phyloP scores from a whole-genome alignment of 306 rosid genomes.

The Medicago truncatula region MtrunA17r5.0-ANR NC_053043.1:13217501-13218000 shows the following conservation, averaged over 20 bases:
- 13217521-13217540: slow-evolving; percentile 47
- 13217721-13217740: slow-evolving; percentile 71
- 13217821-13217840: slow-evolving; percentile 53
- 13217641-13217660: slow-evolving; percentile 72
- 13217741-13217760: slow-evolving; percentile 52
- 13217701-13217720: slow-evolving; percentile 58
- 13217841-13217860: slow-evolving; percentile 66
- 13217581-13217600: slow-evolving; percentile 60
- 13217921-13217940: slow-evolving; percentile 54
- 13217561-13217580: slow-evolving; percentile 56
- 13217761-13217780: slow-evolving; percentile 54
- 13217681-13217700: slow-evolving; percentile 54
- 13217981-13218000: slow-evolving; percentile 65
- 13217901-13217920: slow-evolving; percentile 62
- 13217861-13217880: slow-evolving; percentile 57
- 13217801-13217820: slow-evolving; percentile 58
- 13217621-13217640: slow-evolving; percentile 45
- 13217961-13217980: slow-evolving; percentile 64
- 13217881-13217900: slow-evolving; percentile 64
- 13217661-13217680: slow-evolving; percentile 70
- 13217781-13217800: slow-evolving; percentile 68
- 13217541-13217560: slow-evolving; percentile 49
- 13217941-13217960: slow-evolving; percentile 66
- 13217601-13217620: slow-evolving; percentile 61
- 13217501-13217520: slow-evolving; percentile 46